Conservation (phyloP, 2,329 filamentous ascomycete species). For the Alternaria arborescens region DNA sequence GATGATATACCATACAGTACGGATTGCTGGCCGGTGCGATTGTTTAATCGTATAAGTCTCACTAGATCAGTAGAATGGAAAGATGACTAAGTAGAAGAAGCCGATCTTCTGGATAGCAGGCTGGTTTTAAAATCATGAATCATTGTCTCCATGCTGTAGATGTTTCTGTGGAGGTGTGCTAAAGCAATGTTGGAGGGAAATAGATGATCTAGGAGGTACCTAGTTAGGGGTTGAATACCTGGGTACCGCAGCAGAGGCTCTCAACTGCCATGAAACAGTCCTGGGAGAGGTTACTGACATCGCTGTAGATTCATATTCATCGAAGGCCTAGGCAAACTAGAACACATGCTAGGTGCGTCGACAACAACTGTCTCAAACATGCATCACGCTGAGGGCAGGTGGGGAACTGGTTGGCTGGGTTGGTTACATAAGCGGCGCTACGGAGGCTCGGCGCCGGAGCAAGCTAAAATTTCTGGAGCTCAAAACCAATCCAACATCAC, state of each 20-base stretch:
- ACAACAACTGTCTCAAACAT: background rate
- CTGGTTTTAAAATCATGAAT: background rate
- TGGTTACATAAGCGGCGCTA: conserved; percentile 30
- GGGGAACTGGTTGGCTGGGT: background rate
- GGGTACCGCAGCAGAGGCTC: background rate
- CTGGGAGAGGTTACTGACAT: background rate
- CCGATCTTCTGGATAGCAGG: background rate
- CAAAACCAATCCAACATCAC: conserved; percentile 20
- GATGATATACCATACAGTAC: background rate
- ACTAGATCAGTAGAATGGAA: background rate
- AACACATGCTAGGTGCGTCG: background rate
- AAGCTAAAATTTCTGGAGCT: conserved; percentile 39
- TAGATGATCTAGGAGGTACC: background rate
- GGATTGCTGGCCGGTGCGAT: background rate
- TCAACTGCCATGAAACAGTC: background rate
- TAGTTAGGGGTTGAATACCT: background rate
- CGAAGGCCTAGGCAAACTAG: background rate
- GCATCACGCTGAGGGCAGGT: background rate
- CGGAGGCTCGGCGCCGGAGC: conserved; percentile 27
- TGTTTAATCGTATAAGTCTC: background rate
- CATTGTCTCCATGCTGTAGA: background rate
- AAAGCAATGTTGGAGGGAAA: background rate
- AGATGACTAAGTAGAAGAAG: background rate
- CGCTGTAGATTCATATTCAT: background rate
- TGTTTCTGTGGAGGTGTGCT: background rate